A percentile compares a stretch with the other conserved stretches of the same genome.
These are phyloP conservation scores for Bathelium albidoporum DNA, from an alignment of 495 filamentous ascomycete genomes.

Conservation along the genomic window DNA sequence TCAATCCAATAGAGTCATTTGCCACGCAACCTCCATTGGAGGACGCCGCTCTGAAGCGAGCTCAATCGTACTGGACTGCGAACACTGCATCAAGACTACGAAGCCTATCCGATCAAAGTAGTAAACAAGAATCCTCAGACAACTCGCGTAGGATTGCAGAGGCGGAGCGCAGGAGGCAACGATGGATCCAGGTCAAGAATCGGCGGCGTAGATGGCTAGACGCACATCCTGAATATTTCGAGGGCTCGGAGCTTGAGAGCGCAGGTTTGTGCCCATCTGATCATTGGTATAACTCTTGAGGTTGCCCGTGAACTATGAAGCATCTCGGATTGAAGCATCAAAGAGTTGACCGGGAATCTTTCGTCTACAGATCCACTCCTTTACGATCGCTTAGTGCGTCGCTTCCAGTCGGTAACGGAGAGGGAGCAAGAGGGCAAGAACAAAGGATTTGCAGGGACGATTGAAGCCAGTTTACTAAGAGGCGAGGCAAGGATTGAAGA, in stretches of 20 bases:
- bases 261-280: slow-evolving; percentile 35
- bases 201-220: slow-evolving; percentile 56
- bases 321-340: background rate
- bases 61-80: background rate
- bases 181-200: slow-evolving; percentile 44
- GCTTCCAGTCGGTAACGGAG: slow-evolving; percentile 64
- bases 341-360: slow-evolving; percentile 6
- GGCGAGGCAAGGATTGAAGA: slow-evolving; percentile 55
- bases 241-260: slow-evolving; percentile 47
- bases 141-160: background rate
- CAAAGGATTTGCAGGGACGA: slow-evolving; percentile 63
- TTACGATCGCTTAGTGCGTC: slow-evolving; percentile 69
- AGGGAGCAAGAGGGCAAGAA: slow-evolving; percentile 57
- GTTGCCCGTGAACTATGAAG: background rate
- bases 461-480: slow-evolving; percentile 60
- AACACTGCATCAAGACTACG: background rate
- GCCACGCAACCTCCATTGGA: background rate
- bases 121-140: background rate
- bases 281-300: background rate
- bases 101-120: background rate
- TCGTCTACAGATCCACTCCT: slow-evolving; percentile 56
- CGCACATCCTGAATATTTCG: slow-evolving; percentile 53
- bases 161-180: background rate
- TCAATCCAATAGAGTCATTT: too few species aligned
- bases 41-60: background rate